Conservation (phyloP, 257 asterid genomes). For the Gentiana dahurica region DNA sequence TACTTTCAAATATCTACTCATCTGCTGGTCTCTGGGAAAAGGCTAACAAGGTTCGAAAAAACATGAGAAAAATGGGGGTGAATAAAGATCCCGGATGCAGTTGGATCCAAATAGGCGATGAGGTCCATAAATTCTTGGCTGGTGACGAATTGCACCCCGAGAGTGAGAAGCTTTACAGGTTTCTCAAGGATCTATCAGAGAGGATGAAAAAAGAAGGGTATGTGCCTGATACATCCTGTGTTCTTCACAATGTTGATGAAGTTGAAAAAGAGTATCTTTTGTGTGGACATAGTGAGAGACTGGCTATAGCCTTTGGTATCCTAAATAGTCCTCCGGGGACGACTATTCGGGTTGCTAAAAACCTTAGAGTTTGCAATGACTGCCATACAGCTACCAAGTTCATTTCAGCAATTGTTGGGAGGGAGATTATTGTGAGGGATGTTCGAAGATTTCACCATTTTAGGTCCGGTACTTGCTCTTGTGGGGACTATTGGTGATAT, state of each 20-base stretch:
- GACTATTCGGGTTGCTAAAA: slow-evolving; percentile 65
- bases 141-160: slow-evolving; percentile 63
- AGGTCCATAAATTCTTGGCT: slow-evolving; percentile 70
- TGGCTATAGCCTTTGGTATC: slow-evolving; percentile 82
- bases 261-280: slow-evolving; percentile 60
- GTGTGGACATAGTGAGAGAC: slow-evolving; percentile 81
- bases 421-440: slow-evolving; percentile 86
- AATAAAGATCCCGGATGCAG: slow-evolving; percentile 85
- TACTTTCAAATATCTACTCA: slow-evolving; percentile 71
- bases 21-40: slow-evolving; percentile 71
- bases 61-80: slow-evolving; percentile 58
- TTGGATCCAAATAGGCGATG: slow-evolving; percentile 59
- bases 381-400: slow-evolving; percentile 76
- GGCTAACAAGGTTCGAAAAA: slow-evolving; percentile 46
- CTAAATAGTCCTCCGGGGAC: slow-evolving; percentile 61
- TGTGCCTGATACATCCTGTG: slow-evolving; percentile 77
- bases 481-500: slow-evolving; percentile 82
- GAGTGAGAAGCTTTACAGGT: slow-evolving; percentile 44
- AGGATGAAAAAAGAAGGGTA: slow-evolving; percentile 70
- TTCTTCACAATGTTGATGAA: slow-evolving; percentile 76
- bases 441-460: slow-evolving; percentile 83
- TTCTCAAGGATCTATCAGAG: slow-evolving; percentile 28
- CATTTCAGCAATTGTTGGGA: slow-evolving; percentile 48
- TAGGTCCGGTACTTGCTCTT: slow-evolving; percentile 68
- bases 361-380: slow-evolving; percentile 79